These are phyloP conservation scores for Sisymbrium irio DNA, from an alignment of 345 rosid species.

Conservation along the genomic window DNA sequence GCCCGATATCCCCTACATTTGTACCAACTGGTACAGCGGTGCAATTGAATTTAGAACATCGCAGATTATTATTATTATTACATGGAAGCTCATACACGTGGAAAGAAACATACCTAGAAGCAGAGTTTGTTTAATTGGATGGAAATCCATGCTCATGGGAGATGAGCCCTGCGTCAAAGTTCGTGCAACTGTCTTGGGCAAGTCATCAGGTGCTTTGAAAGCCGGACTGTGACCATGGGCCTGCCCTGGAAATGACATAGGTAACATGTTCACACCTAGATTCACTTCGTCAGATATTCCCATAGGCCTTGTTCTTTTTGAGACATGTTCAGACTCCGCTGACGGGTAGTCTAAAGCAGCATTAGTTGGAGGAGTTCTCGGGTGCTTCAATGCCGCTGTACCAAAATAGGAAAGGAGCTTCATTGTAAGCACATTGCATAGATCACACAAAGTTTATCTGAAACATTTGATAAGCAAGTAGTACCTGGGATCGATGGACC, in stretches of 20 bases:
- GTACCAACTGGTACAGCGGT: slow-evolving; percentile 74
- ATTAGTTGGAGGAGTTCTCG: slow-evolving; percentile 79
- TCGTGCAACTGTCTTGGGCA: slow-evolving; percentile 72
- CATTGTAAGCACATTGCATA: slow-evolving; percentile 11
- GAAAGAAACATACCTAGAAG: slow-evolving; percentile 64
- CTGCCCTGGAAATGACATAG: slow-evolving; percentile 79
- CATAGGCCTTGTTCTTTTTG: slow-evolving; percentile 87
- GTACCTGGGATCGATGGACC: slow-evolving; percentile 79
- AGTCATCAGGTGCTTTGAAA: slow-evolving; percentile 77
- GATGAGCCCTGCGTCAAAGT: slow-evolving; percentile 84
- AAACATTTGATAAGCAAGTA: not conserved
- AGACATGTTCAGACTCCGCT: slow-evolving; percentile 85
- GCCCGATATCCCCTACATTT: slow-evolving; percentile 82
- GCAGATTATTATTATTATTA: not conserved
- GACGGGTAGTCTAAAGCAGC: slow-evolving; percentile 80
- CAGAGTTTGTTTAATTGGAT: slow-evolving; percentile 80
- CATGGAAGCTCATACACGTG: slow-evolving; percentile 4
- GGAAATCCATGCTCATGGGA: slow-evolving; percentile 98
- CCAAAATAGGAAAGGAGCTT: not conserved
- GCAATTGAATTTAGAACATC: slow-evolving; percentile 4
- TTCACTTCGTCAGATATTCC: slow-evolving; percentile 91
- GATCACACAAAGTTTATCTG: not conserved
- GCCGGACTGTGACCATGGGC: slow-evolving; percentile 55
- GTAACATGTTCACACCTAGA: slow-evolving; percentile 76
- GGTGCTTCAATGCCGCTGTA: slow-evolving; percentile 89